A percentile compares a stretch with the other conserved stretches of the same genome.
Conservation (phyloP, 495 filamentous ascomycete genomes). For the Podospora appendiculata region DNA sequence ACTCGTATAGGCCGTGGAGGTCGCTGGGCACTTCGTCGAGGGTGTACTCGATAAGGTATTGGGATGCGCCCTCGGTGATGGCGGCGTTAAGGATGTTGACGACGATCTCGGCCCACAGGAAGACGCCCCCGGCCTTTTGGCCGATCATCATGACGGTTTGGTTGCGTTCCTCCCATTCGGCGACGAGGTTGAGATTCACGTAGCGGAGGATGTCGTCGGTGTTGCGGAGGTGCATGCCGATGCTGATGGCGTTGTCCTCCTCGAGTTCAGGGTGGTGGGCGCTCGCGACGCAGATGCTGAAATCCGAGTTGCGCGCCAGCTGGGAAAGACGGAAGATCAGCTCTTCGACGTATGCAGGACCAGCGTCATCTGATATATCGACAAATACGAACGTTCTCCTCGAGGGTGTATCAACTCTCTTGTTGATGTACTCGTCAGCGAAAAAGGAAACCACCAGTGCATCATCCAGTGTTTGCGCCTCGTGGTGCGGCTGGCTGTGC, state of each 20-base stretch:
- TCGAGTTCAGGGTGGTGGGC: conserved; percentile 17
- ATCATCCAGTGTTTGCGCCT: conserved; percentile 17
- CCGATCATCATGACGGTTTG: conserved; percentile 16
- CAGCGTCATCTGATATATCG: conserved; percentile 24
- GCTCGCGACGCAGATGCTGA: conserved; percentile 29
- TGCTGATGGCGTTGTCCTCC: conserved; percentile 16
- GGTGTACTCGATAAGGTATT: conserved; percentile 26
- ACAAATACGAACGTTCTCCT: conserved; percentile 29
- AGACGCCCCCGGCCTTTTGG: conserved; percentile 24
- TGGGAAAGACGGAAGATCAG: conserved; percentile 21
- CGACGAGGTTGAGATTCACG: conserved; percentile 25
- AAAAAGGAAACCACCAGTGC: conserved; percentile 25
- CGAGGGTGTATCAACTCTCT: conserved; percentile 15
- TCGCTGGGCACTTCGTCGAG: conserved; percentile 26
- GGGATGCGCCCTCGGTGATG: conserved; percentile 24
- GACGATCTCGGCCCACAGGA: conserved; percentile 31
- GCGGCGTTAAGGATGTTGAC: conserved; percentile 32
- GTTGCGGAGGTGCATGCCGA: conserved; percentile 28
- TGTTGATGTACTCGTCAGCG: conserved; percentile 27
- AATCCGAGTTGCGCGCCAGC: conserved; percentile 29
- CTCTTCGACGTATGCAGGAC: conserved; percentile 21
- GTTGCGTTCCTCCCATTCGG: conserved; percentile 26
- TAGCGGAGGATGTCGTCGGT: conserved; percentile 26
- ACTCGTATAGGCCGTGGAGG: conserved; percentile 30
- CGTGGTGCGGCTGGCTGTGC: conserved; percentile 9